Percentiles rank a stretch among this genome's conserved stretches.
Conservation (phyloP, 2,329 filamentous ascomycete species). For the Colletotrichum sp. region DNA sequence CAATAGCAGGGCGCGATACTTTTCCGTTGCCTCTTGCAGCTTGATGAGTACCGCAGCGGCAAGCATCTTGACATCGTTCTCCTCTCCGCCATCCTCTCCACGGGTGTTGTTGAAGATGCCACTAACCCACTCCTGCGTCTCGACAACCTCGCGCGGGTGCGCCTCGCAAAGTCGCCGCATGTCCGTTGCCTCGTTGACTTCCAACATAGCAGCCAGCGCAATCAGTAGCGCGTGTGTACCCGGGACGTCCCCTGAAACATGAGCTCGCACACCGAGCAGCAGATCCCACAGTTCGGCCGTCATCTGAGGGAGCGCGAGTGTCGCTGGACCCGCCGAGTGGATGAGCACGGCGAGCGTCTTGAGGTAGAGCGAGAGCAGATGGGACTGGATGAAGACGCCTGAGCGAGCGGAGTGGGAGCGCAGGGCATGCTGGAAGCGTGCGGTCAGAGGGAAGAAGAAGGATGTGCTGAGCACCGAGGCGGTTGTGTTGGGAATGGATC, state of each 20-base stretch:
- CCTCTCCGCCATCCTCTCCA: slow-evolving; percentile 64
- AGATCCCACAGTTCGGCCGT: slow-evolving; percentile 85
- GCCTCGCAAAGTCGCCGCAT: slow-evolving; percentile 75
- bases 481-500: slow-evolving; percentile 76
- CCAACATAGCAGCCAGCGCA: slow-evolving; percentile 78
- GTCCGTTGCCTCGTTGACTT: slow-evolving; percentile 68
- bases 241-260: slow-evolving; percentile 63
- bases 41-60: slow-evolving; percentile 80
- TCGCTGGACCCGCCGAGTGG: slow-evolving; percentile 82
- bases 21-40: slow-evolving; percentile 80
- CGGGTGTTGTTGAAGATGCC: slow-evolving; percentile 70
- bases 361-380: slow-evolving; percentile 79
- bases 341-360: slow-evolving; percentile 86
- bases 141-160: slow-evolving; percentile 78
- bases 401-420: slow-evolving; percentile 43
- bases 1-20: slow-evolving; percentile 77
- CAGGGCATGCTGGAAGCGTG: slow-evolving; percentile 74
- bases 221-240: slow-evolving; percentile 80
- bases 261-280: slow-evolving; percentile 71
- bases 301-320: slow-evolving; percentile 76
- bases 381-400: slow-evolving; percentile 71
- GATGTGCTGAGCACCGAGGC: slow-evolving; percentile 74
- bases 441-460: slow-evolving; percentile 88
- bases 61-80: slow-evolving; percentile 79
- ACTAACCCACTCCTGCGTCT: slow-evolving; percentile 86